These are phyloP conservation scores for Thelonectria rubi DNA, from an alignment of 2,329 filamentous ascomycete genomes.

Conservation along the genomic window DNA sequence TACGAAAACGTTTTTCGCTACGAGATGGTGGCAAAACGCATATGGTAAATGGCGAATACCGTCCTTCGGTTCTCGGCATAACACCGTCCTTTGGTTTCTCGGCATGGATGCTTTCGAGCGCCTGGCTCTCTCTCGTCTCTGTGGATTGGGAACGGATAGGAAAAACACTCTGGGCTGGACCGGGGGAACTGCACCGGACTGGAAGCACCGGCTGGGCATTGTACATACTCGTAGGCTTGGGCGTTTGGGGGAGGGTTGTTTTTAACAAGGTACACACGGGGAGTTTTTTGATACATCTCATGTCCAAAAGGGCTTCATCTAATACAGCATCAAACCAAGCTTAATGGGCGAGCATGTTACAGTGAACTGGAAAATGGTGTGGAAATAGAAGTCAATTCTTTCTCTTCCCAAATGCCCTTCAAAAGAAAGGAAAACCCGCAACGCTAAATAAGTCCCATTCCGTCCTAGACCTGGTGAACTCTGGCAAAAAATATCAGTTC, in stretches of 20 bases:
- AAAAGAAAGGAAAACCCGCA: conserved; percentile 16
- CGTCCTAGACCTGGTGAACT: conserved; percentile 20
- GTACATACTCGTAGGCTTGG: not conserved
- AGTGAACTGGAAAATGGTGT: not conserved
- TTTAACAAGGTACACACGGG: not conserved
- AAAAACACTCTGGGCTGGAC: conserved; percentile 19
- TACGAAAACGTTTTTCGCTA: conserved; percentile 79
- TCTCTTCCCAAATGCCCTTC: conserved; percentile 16
- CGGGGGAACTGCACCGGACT: conserved; percentile 17
- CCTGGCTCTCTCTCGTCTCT: not conserved
- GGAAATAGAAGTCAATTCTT: conserved; percentile 4
- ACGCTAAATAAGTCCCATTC: conserved; percentile 24
- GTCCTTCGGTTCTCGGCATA: not conserved
- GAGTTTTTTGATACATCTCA: not conserved
- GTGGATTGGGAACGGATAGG: not conserved
- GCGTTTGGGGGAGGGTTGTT: not conserved
- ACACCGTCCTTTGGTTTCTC: not conserved
- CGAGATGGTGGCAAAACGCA: conserved; percentile 95
- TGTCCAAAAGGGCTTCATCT: too few relatives aligned
- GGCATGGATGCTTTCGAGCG: too few relatives aligned
- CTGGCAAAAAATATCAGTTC: not conserved
- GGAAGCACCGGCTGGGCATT: conserved; percentile 3
- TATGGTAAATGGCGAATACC: conserved; percentile 71
- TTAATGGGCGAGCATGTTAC: too few relatives aligned
- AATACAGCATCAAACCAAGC: too few relatives aligned